Conservation (phyloP, 2,329 filamentous ascomycete species). For the Ramularia endophylla region DNA sequence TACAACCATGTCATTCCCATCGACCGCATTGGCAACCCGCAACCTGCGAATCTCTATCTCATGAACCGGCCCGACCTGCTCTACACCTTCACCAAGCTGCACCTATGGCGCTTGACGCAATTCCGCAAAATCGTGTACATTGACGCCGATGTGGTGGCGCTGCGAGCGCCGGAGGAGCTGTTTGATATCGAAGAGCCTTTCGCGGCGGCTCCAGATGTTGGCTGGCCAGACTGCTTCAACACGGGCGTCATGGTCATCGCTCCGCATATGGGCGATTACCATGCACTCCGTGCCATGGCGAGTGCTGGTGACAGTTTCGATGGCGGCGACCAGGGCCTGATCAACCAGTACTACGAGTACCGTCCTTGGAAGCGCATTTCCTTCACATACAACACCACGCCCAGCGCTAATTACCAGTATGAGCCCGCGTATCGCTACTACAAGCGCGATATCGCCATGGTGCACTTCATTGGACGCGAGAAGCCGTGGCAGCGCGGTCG, state of each 20-base stretch:
- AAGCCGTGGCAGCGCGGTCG: constrained; percentile 68
- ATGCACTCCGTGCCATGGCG: constrained; percentile 77
- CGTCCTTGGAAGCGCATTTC: constrained; percentile 74
- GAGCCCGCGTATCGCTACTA: constrained; percentile 91
- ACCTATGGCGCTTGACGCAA: constrained; percentile 84
- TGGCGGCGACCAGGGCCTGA: constrained; percentile 87
- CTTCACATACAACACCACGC: constrained; percentile 96
- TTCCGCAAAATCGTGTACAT: constrained; percentile 92
- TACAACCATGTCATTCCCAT: constrained; percentile 90
- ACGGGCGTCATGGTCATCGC: constrained; percentile 91
- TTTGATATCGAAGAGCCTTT: constrained; percentile 61
- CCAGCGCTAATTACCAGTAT: constrained; percentile 95
- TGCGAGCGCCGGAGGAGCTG: constrained; percentile 87
- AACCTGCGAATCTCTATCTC: constrained; percentile 75
- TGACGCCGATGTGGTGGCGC: constrained; percentile 87
- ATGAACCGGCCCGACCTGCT: constrained; percentile 90
- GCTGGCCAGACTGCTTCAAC: constrained; percentile 98
- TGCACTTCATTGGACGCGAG: constrained; percentile 87
- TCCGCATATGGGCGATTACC: constrained; percentile 82
- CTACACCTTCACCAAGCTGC: constrained; percentile 94
- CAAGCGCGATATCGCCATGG: constrained; percentile 78
- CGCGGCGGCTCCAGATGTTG: constrained; percentile 82
- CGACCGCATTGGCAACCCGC: constrained; percentile 67
- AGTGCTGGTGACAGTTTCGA: constrained; percentile 89
- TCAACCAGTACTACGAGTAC: constrained; percentile 89